Evolutionary conservation across 208 protist species (phyloP).

Genomic region (Acanthamoeba comandoni): DNA sequence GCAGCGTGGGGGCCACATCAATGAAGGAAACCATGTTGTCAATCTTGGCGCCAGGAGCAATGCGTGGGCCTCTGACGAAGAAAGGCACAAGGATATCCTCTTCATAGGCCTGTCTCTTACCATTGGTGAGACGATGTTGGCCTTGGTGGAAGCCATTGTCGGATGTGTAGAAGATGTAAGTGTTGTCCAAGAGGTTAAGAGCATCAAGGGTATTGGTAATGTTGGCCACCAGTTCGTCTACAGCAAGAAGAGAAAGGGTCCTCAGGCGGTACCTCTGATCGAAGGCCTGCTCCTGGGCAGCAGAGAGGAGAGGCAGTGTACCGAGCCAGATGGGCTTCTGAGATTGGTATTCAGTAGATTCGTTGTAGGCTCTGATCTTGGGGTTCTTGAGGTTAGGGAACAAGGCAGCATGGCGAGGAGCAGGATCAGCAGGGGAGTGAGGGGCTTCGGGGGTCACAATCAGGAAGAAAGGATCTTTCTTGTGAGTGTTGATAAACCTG

Average conservation of each 20-base stretch:
- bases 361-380: background rate
- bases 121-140: background rate
- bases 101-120: conserved; percentile 28
- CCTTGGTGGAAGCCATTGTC: conserved; percentile 45
- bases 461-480: background rate
- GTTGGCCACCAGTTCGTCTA: conserved; percentile 11
- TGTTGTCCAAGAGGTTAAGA: background rate
- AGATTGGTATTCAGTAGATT: background rate
- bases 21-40: background rate
- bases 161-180: conserved; percentile 56
- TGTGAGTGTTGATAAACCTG: background rate
- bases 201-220: background rate
- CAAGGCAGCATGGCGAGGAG: background rate
- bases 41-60: background rate
- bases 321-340: background rate
- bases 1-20: conserved; percentile 21
- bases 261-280: background rate
- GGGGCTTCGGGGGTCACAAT: background rate
- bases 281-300: background rate
- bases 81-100: conserved; percentile 14
- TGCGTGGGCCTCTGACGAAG: conserved; percentile 8
- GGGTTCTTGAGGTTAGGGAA: conserved; percentile 1
- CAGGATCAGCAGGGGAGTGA: background rate
- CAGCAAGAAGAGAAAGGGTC: background rate
- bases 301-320: background rate